Base-by-base conservation (phyloP, 768 basidiomycete species). In the button mushroom (Agaricus bisporus) region DNA sequence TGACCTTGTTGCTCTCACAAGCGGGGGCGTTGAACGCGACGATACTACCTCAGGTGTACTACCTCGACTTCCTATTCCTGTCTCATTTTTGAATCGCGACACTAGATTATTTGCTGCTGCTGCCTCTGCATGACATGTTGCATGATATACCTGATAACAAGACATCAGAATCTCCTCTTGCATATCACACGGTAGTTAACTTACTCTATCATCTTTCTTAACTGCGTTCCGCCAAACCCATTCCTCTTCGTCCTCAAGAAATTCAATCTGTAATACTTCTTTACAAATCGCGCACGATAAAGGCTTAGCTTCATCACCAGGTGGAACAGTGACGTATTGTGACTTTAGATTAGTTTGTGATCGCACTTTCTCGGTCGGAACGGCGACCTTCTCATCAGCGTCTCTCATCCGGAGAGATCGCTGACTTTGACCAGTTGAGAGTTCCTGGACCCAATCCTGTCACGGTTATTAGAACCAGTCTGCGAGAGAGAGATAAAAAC, bases 211-310 rank as follows among this genome's bases (percentile, higher is more conserved):
- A 59, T 95, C 91, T 56, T 86, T 85, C 68, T 77, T 81, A 17
- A 91, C 76, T 0, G 95, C 92, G 64, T 99, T 95, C 65, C 80
- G 82, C 93, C 93, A 99, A 11, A 97, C 88, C 95, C 95, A 98
- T 56, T 97, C 95, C 72, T 98, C 95, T 56, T 95, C 93, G 45
- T 97, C 95, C 65, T 98, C 93, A 53, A 85, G 69, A 66, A 90
- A 98, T 73, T 97, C 95, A 59, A 85, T 82, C 74, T 91, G 90
- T 68, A 98, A 77, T 52, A 68, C 69, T 69, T 99, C 95, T 75
- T 95, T 97, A 82, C 97, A 99, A 60, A 99, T 90, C 22, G 94
- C 93, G 76, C 95, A 99, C 58, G 86, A 82, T 61, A 91, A 71
- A 22, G 80, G 73, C 63, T 85, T 86, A 51, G 91, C 88, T 65